Conservation (phyloP, 1,284 basidiomycete species). For the Ganoderma lingzhi region DNA sequence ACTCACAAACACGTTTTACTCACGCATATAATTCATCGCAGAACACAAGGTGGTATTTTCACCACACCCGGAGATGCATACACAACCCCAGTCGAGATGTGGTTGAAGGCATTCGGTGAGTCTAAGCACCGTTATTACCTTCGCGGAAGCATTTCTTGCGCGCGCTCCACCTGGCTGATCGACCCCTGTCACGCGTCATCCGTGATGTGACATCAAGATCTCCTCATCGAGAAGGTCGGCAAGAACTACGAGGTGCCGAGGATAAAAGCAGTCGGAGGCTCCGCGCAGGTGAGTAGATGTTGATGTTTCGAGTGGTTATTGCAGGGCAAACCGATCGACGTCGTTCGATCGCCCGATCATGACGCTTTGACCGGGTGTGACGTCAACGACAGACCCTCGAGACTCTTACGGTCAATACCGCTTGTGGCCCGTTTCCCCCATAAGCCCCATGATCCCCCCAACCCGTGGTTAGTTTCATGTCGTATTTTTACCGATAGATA, state of each 20-base stretch:
- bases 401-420: neutral
- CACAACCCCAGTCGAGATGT: conserved; percentile 86
- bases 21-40: conserved; percentile 38
- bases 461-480: neutral
- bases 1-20: neutral
- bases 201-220: conserved; percentile 55
- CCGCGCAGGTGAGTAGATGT: conserved; percentile 63
- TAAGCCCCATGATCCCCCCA: too few relatives aligned
- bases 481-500: neutral
- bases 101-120: conserved; percentile 84
- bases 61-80: conserved; percentile 85
- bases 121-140: conserved; percentile 33
- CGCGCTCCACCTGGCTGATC: conserved; percentile 30
- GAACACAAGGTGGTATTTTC: conserved; percentile 85
- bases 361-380: neutral
- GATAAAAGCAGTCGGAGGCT: conserved; percentile 77
- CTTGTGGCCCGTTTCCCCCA: too few relatives aligned
- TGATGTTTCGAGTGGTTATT: conserved; percentile 9
- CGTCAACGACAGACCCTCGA: neutral
- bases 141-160: conserved; percentile 54
- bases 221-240: conserved; percentile 76
- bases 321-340: neutral
- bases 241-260: conserved; percentile 70
- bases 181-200: conserved; percentile 42
- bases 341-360: conserved; percentile 10